phyloP scores from a whole-genome alignment of 768 basidiomycete genomes.

The Rhodotorula sphaerocarpa region DNA sequence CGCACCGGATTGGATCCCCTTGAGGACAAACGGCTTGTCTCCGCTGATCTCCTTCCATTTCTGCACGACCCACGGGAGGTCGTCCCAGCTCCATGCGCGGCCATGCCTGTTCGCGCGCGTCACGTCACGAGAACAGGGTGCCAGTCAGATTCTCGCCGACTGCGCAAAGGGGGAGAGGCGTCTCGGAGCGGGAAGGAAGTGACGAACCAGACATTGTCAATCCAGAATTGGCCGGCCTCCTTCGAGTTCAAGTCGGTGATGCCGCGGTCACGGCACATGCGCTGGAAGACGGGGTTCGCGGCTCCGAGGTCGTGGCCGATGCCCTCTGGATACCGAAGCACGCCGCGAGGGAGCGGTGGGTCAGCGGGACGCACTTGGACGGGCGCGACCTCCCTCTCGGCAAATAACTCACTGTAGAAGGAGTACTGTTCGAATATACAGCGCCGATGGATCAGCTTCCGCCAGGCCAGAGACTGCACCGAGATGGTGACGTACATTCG shows the following conservation, averaged over 20 bases:
- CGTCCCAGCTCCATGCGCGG: slow-evolving; percentile 53
- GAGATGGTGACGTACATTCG: slow-evolving; percentile 44
- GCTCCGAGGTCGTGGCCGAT: slow-evolving; percentile 50
- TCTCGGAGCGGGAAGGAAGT: too few species aligned
- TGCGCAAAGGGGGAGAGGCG: too few species aligned
- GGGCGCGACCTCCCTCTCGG: not conserved
- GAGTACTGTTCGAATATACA: too few species aligned
- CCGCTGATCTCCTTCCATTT: slow-evolving; percentile 49
- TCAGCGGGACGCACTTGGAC: too few species aligned
- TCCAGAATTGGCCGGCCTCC: slow-evolving; percentile 38
- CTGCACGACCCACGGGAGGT: slow-evolving; percentile 51
- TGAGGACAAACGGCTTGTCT: slow-evolving; percentile 51
- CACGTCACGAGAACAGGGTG: not conserved
- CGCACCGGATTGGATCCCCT: slow-evolving; percentile 44
- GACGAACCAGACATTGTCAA: slow-evolving; percentile 35
- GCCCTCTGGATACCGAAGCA: slow-evolving; percentile 19
- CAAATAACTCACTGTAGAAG: too few species aligned
- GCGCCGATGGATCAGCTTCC: not conserved
- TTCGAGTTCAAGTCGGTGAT: slow-evolving; percentile 1
- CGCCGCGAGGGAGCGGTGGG: too few species aligned
- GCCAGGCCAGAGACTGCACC: slow-evolving; percentile 14
- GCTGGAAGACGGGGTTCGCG: slow-evolving; percentile 52
- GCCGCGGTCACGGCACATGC: slow-evolving; percentile 40
- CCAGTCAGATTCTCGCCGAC: too few species aligned
- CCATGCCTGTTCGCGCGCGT: slow-evolving; percentile 35